phyloP scores from a whole-genome alignment of 768 basidiomycete genomes.

The Boletellus ananas region DNA sequence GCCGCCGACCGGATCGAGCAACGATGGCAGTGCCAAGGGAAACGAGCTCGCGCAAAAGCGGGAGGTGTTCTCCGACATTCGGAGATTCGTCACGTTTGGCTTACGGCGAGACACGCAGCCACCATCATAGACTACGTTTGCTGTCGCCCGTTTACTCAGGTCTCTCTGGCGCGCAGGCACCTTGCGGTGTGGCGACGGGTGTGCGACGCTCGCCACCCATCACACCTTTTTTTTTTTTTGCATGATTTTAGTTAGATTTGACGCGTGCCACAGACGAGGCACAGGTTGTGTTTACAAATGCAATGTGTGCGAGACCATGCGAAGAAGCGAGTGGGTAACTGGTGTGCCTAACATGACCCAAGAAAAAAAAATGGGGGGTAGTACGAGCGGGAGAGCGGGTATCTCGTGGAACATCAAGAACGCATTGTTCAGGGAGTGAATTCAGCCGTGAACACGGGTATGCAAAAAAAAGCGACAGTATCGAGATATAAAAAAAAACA shows the following conservation, averaged over 20 bases:
- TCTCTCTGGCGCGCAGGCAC: too few species aligned
- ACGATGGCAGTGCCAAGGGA: constrained; percentile 36
- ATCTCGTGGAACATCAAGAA: constrained; percentile 13
- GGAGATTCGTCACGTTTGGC: constrained; percentile 87
- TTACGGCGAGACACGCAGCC: constrained; percentile 62
- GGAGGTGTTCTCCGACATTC: constrained; percentile 86
- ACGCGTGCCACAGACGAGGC: neutral
- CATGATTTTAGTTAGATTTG: neutral
- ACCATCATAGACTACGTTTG: constrained; percentile 16
- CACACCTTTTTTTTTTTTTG: neutral
- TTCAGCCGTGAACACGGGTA: too few species aligned
- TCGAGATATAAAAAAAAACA: constrained; percentile 17
- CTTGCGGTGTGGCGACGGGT: neutral
- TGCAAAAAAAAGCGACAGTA: neutral
- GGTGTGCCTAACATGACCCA: constrained; percentile 1
- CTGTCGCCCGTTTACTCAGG: too few species aligned
- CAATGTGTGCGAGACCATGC: constrained; percentile 15
- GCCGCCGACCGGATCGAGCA: constrained; percentile 58
- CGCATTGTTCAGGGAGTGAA: constrained; percentile 9
- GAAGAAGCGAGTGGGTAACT: neutral
- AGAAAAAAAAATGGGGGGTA: neutral
- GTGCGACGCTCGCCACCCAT: constrained; percentile 8
- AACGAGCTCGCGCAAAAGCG: constrained; percentile 50
- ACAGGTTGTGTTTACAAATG: constrained; percentile 8
- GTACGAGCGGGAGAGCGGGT: constrained; percentile 7